Percentiles rank a stretch among this genome's conserved stretches.
These are phyloP conservation scores for Penicillium malachiteum DNA, from an alignment of 495 filamentous ascomycete genomes.

Conservation along the genomic window DNA sequence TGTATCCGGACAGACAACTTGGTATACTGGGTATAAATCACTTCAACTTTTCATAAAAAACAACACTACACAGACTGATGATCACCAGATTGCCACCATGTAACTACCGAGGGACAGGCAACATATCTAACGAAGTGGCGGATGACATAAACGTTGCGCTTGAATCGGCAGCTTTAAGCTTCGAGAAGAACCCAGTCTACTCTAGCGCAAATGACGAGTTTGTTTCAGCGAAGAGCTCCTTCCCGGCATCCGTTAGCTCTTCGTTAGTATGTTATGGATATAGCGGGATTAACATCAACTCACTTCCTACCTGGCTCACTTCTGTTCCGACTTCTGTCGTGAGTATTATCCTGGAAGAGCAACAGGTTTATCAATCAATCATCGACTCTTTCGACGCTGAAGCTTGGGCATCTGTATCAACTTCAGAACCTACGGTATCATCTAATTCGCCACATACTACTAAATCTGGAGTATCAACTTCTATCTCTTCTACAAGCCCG, in stretches of 20 bases:
- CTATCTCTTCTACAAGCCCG: background rate
- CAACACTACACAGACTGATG: background rate
- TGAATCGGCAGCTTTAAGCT: background rate
- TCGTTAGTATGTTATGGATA: background rate
- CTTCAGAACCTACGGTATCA: background rate
- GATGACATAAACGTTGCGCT: background rate
- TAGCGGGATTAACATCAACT: background rate
- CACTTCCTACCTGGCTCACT: background rate
- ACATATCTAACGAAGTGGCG: background rate
- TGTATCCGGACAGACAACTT: too few relatives aligned
- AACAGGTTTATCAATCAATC: background rate
- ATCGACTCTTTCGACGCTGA: background rate
- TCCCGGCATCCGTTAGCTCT: background rate
- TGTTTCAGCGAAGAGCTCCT: background rate
- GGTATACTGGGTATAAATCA: too few relatives aligned
- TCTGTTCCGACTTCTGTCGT: background rate
- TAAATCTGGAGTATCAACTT: background rate
- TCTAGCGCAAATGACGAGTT: background rate
- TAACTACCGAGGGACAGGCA: background rate
- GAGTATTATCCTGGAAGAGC: background rate
- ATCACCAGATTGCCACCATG: background rate
- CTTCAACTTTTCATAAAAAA: background rate
- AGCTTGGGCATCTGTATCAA: background rate
- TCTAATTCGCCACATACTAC: background rate
- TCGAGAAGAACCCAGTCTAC: background rate